Evolutionary conservation across 768 basidiomycete genomes (phyloP), one percentile per base, ranked within the genome.

Genomic region (Phlebiopsis gigantea): DNA sequence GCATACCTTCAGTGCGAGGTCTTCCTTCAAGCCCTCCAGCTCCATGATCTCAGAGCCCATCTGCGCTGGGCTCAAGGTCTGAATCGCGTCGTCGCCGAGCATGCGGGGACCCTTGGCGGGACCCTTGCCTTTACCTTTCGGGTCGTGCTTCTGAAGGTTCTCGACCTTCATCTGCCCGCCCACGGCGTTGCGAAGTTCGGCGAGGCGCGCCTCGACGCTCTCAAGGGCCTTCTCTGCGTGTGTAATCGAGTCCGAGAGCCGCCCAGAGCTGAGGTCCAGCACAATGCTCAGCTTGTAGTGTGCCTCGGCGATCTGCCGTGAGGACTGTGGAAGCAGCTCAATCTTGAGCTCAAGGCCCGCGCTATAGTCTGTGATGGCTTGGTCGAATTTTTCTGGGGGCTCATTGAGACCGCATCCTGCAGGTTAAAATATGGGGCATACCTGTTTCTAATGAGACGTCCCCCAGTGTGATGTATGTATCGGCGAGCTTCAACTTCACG

Each of bases 371-470:
- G 79, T 79, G 53, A 94, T 90, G 0, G 94, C 95, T 71, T 96
- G 92, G 61, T 93, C 90, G 68, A 98, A 97, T 74, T 97, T 97
- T 71, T 98, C 95, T 96, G 71, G 21, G 52, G 26, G 46, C 56
- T 46, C 55, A 26, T 24, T 5, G 49, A 15, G 8, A 17, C 34
- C 34, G 12, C n/a, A n/a, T n/a, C 3, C 3, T 39, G 17, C 34
- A 39, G 8, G 17, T 3, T 9, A 17, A 39, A 9, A 7, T 39
- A 39, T 17, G 4, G n/a, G 2, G 29, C 4, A 66, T 84, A 94
- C 96, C 96, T 30, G 93, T 96, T 73, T 99, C 97, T 57, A 96
- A 75, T 21, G 93, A 95, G n/a, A 99, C 90, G 68, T 98, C 97
- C 0, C 96, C 97, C 6, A 99, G 79, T 7, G 89, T 76, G 56